phyloP scores from a whole-genome alignment of 768 basidiomycete species.

The Suillus lakei region DNA sequence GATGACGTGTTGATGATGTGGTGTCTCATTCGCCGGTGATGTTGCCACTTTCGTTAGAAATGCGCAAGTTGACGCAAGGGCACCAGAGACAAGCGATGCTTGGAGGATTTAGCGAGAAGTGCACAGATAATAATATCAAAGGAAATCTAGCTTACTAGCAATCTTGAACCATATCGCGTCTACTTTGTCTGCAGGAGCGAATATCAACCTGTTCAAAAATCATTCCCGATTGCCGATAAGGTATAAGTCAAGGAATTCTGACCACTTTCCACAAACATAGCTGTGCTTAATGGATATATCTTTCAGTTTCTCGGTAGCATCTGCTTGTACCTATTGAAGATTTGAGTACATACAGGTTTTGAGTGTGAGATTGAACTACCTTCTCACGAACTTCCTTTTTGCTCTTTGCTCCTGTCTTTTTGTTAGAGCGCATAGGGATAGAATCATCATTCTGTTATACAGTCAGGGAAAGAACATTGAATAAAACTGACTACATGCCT shows the following conservation, averaged over 20 bases:
- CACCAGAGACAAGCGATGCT: constrained; percentile 72
- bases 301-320: constrained; percentile 61
- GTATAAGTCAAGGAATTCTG: constrained; percentile 2
- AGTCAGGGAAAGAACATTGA: constrained; percentile 8
- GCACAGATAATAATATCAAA: not conserved
- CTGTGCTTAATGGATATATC: constrained; percentile 60
- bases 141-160: constrained; percentile 50
- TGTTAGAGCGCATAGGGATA: constrained; percentile 69
- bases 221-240: not conserved
- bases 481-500: constrained; percentile 40
- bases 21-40: constrained; percentile 48
- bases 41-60: constrained; percentile 70
- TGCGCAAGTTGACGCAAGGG: constrained; percentile 62
- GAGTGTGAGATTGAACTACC: constrained; percentile 38
- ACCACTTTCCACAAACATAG: constrained; percentile 75
- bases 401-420: constrained; percentile 72
- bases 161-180: constrained; percentile 66
- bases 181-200: constrained; percentile 63
- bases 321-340: constrained; percentile 54
- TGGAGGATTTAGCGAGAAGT: constrained; percentile 9
- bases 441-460: constrained; percentile 59
- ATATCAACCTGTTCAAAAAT: constrained; percentile 60
- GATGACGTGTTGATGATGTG: constrained; percentile 65
- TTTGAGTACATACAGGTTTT: not conserved
- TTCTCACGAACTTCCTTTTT: constrained; percentile 79